These are phyloP conservation scores for Silene coronaria DNA, from an alignment of 179 eudicot species.

Conservation along the genomic window DNA sequence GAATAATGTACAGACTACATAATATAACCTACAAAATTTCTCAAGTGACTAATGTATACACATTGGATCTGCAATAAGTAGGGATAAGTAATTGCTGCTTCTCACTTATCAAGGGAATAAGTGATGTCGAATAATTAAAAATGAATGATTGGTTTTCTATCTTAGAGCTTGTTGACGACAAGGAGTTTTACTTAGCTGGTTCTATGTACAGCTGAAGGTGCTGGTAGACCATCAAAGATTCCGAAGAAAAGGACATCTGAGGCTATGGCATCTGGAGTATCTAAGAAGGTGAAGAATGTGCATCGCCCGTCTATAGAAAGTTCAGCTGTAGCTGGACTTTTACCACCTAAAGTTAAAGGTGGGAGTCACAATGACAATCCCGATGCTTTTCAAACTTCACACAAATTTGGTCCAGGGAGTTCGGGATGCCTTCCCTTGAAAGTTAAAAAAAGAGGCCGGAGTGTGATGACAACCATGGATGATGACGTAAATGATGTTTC, in stretches of 20 bases:
- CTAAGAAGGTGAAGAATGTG: conserved; percentile 28
- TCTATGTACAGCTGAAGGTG: conserved; percentile 29
- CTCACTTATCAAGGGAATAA: neutral
- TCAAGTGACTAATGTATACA: neutral
- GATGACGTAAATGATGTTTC: conserved; percentile 22
- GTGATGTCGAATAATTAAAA: neutral
- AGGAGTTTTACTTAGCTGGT: conserved; percentile 11
- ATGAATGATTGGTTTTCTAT: conserved; percentile 2
- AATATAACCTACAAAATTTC: neutral
- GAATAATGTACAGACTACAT: too few relatives aligned
- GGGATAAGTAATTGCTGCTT: neutral
- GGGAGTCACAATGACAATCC: conserved; percentile 17
- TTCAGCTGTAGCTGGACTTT: conserved; percentile 13
- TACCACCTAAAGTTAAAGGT: conserved; percentile 16
- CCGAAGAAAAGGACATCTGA: conserved; percentile 34
- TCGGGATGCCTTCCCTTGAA: conserved; percentile 18
- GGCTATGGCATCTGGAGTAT: conserved; percentile 26
- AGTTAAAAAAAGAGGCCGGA: conserved; percentile 21
- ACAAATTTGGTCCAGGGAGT: conserved; percentile 20
- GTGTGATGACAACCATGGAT: conserved; percentile 12
- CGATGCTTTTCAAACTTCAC: conserved; percentile 19
- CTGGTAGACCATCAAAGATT: conserved; percentile 21
- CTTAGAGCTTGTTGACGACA: neutral
- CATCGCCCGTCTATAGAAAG: conserved; percentile 20
- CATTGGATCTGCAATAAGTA: neutral